Evolutionary conservation across 139 green algal genomes (phyloP).

Genomic region (Chlamydomonas eustigma): DNA sequence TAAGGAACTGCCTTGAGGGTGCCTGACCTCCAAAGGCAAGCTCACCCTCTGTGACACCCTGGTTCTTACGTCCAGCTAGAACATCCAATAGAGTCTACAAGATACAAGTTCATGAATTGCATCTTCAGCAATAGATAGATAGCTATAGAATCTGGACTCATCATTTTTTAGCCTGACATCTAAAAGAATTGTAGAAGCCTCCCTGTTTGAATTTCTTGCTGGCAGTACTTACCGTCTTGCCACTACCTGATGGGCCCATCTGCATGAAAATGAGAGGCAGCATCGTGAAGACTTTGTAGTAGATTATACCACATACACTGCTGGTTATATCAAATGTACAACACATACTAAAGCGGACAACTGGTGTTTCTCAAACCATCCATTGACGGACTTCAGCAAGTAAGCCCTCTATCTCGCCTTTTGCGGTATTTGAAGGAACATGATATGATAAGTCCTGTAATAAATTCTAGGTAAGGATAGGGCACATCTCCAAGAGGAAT

Average conservation of each 20-base stretch:
- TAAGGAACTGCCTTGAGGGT: slow-evolving; percentile 60
- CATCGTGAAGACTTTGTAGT: not conserved
- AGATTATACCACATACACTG: not conserved
- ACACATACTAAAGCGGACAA: slow-evolving; percentile 61
- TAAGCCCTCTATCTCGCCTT: slow-evolving; percentile 46
- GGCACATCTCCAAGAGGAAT: not conserved
- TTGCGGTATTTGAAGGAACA: slow-evolving; percentile 45
- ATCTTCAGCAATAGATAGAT: not conserved
- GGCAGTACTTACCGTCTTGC: slow-evolving; percentile 52
- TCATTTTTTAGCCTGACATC: not conserved
- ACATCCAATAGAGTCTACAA: slow-evolving; percentile 49
- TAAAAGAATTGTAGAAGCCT: slow-evolving; percentile 30
- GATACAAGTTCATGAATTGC: not conserved
- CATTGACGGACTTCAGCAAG: slow-evolving; percentile 56
- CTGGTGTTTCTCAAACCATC: slow-evolving; percentile 57
- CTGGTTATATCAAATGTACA: not conserved
- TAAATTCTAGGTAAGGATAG: slow-evolving; percentile 12
- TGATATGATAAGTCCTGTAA: slow-evolving; percentile 44
- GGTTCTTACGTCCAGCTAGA: slow-evolving; percentile 57
- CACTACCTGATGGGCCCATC: slow-evolving; percentile 63
- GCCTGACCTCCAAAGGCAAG: slow-evolving; percentile 65
- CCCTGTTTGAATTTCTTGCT: not conserved
- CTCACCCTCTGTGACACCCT: slow-evolving; percentile 40
- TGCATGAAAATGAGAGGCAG: slow-evolving; percentile 38
- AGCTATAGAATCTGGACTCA: not conserved